These are phyloP conservation scores for Flaveria brownii DNA, from an alignment of 129 eudicot genomes.

Conservation along the genomic window DNA sequence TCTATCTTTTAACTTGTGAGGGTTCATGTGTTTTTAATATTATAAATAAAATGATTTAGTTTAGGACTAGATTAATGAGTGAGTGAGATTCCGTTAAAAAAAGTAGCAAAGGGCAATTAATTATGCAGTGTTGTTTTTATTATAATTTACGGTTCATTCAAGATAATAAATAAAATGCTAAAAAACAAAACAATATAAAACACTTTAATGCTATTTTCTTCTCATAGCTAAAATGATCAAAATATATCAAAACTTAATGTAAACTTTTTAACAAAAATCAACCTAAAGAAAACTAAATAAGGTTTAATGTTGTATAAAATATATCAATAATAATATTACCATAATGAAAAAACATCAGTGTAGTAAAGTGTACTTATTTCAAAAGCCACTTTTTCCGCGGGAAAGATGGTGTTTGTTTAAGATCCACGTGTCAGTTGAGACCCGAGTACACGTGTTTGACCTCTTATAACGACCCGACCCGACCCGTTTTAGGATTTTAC, in stretches of 20 bases:
- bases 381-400: not conserved
- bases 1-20: too few species aligned
- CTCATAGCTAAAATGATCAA: not conserved
- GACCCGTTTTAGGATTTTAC: not conserved
- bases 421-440: not conserved
- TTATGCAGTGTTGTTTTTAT: not conserved
- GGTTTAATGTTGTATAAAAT: not conserved
- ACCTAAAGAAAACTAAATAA: too few species aligned
- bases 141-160: too few species aligned
- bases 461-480: constrained; percentile 1
- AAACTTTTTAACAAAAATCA: not conserved
- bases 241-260: not conserved
- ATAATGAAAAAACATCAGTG: not conserved
- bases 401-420: not conserved
- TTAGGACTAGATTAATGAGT: too few species aligned
- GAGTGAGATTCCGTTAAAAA: too few species aligned
- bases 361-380: not conserved
- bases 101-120: not conserved
- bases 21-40: too few species aligned
- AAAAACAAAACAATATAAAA: too few species aligned
- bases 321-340: not conserved
- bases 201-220: not conserved
- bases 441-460: not conserved
- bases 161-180: too few species aligned
- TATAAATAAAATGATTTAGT: too few species aligned